Percentiles rank a stretch among this genome's conserved stretches.
These are phyloP conservation scores for Penicillium sp. DNA, from an alignment of 2,329 filamentous ascomycete genomes.

Conservation along the genomic window DNA sequence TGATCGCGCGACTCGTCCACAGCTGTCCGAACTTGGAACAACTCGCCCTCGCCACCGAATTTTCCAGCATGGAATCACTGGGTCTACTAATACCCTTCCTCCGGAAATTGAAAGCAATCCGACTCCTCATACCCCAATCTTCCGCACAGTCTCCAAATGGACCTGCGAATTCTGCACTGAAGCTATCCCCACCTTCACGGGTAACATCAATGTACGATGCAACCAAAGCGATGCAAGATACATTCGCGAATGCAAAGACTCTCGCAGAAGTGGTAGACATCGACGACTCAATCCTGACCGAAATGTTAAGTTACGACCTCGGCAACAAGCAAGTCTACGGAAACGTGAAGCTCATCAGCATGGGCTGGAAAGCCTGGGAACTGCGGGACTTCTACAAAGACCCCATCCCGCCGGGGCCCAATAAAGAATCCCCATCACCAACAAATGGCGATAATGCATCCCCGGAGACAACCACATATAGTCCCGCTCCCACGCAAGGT, in stretches of 20 bases:
- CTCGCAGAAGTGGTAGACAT: conserved; percentile 40
- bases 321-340: conserved; percentile 35
- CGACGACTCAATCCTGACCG: conserved; percentile 36
- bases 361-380: conserved; percentile 43
- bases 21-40: conserved; percentile 60
- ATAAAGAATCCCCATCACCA: conserved; percentile 17
- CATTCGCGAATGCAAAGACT: conserved; percentile 20
- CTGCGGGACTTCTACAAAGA: conserved; percentile 40
- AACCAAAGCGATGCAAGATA: conserved; percentile 10
- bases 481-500: neutral
- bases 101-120: conserved; percentile 41
- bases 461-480: neutral
- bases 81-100: conserved; percentile 43
- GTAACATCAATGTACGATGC: neutral
- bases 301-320: conserved; percentile 33
- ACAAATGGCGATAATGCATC: conserved; percentile 9
- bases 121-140: conserved; percentile 41
- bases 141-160: conserved; percentile 12
- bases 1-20: conserved; percentile 54
- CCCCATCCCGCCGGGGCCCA: conserved; percentile 16
- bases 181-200: neutral
- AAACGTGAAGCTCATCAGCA: conserved; percentile 37
- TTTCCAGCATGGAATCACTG: conserved; percentile 41
- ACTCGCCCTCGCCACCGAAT: conserved; percentile 53
- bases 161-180: conserved; percentile 2